Base-by-base conservation (phyloP, 495 filamentous ascomycete species). In the Jackrogersella minutella region DNA sequence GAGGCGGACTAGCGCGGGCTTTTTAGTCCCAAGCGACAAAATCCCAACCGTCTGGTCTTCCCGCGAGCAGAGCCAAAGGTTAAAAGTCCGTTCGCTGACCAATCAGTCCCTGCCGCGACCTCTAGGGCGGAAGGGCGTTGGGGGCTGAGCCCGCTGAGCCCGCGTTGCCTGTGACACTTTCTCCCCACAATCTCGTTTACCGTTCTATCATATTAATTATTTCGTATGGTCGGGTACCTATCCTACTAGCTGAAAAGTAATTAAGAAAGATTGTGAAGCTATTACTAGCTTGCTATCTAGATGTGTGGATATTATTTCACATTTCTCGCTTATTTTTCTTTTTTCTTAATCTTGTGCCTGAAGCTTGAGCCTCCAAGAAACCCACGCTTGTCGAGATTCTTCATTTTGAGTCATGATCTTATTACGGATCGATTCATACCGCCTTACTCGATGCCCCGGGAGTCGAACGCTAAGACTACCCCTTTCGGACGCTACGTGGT, bases 181-280 rank as follows among this genome's bases (percentile, higher is more conserved):
- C n/a, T 63, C 66, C 66, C 61, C 61, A 69, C 61, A 69, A 69
- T 65, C 66, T 69, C 66, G 66, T 64, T 64, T 69, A 69, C 50
- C 39, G 24, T 54, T 1, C 33, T 36, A 3, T 7, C 40, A 11
- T 44, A 44, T 5, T 22, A 30, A 3, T 7, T 30, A 30, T 3
- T 30, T 53, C 50, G 50, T 56, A 40, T 46, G 33, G 28, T 39
- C 24, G n/a, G 13, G 6, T 14, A 5, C 22, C 17, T 17, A 37
- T 30, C 53, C 49, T 47, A 13, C 31, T 39, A 55, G 61, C 60
- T 63, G 51, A 50, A 50, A 51, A 44, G 33, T 44, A 53, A 19
- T 16, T 1, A 46, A 26, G 17, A 10, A 22, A 11, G n/a, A n/a
- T n/a, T n/a, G n/a, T 21, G 36, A 49, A 49, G 14, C 22, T 36